Percentiles rank a stretch among this genome's conserved stretches.
phyloP scores from a whole-genome alignment of 1,284 basidiomycete species.

The Microbotryomycetes sp. region DNA sequence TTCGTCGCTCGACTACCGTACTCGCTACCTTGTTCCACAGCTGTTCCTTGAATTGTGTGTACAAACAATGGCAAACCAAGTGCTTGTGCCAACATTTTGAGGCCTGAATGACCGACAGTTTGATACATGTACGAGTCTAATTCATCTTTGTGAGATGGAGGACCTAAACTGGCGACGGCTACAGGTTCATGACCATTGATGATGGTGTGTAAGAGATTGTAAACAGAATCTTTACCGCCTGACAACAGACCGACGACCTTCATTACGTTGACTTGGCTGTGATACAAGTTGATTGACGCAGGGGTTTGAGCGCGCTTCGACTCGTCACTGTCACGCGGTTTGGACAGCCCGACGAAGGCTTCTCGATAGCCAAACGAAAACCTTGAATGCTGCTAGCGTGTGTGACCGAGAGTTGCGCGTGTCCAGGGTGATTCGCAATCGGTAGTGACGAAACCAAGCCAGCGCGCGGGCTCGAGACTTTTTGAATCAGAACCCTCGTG shows the following conservation, averaged over 20 bases:
- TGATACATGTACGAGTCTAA: conserved; percentile 98
- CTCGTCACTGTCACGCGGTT: too few relatives aligned
- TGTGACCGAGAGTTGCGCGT: too few relatives aligned
- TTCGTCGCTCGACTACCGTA: conserved; percentile 58
- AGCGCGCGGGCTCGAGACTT: too few relatives aligned
- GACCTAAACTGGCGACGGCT: conserved; percentile 81
- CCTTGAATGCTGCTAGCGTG: too few relatives aligned
- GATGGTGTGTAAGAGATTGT: conserved; percentile 84
- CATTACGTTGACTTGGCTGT: conserved; percentile 49
- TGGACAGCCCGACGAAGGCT: too few relatives aligned
- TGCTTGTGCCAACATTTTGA: conserved; percentile 77
- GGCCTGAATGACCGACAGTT: conserved; percentile 91
- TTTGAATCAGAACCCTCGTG: too few relatives aligned
- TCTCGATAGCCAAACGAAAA: too few relatives aligned
- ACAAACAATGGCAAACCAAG: conserved; percentile 82
- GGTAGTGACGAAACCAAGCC: too few relatives aligned
- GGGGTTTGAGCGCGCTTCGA: too few relatives aligned
- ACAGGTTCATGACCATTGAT: conserved; percentile 81
- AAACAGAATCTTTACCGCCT: conserved; percentile 97
- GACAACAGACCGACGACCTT: conserved; percentile 93
- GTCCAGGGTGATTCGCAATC: too few relatives aligned
- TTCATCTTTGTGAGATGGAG: conserved; percentile 70
- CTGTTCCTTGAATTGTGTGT: conserved; percentile 68
- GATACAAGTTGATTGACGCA: not conserved
- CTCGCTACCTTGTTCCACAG: conserved; percentile 73